Percentiles rank a stretch among this genome's conserved stretches.
Conservation (phyloP, 306 rosid species). For the Lagenaria siceraria region DNA sequence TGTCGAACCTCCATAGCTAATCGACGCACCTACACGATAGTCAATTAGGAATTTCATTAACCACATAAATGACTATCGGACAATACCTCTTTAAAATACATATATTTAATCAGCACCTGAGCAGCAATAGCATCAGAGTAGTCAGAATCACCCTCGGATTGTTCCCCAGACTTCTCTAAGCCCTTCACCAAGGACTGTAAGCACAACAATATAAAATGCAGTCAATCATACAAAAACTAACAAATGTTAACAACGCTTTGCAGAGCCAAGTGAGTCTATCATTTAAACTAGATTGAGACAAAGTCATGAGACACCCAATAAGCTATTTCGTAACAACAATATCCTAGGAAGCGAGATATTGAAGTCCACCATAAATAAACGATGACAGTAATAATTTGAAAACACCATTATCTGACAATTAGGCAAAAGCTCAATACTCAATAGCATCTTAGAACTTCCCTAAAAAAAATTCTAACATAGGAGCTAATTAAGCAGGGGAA, state of each 20-base stretch:
- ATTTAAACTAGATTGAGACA: background rate
- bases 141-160: constrained; percentile 45
- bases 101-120: constrained; percentile 35
- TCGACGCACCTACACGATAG: constrained; percentile 50
- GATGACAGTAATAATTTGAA: background rate
- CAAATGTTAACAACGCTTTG: background rate
- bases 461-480: background rate
- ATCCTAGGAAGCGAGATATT: background rate
- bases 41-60: constrained; percentile 2
- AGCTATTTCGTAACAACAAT: background rate
- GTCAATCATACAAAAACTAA: background rate
- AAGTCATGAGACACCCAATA: background rate
- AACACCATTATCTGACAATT: background rate
- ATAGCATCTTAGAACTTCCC: background rate
- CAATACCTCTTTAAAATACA: background rate
- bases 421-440: background rate
- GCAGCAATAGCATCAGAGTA: constrained; percentile 56
- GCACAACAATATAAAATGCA: background rate
- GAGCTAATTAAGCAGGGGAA: constrained; percentile 4
- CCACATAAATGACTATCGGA: background rate
- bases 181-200: constrained; percentile 58
- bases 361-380: background rate
- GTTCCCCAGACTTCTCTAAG: constrained; percentile 51
- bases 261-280: background rate
- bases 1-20: constrained; percentile 57